Evolutionary conservation across 2,329 filamentous ascomycete species (phyloP), one percentile per base, ranked within the genome.

Genomic region (Cladosporium oxysporum): DNA sequence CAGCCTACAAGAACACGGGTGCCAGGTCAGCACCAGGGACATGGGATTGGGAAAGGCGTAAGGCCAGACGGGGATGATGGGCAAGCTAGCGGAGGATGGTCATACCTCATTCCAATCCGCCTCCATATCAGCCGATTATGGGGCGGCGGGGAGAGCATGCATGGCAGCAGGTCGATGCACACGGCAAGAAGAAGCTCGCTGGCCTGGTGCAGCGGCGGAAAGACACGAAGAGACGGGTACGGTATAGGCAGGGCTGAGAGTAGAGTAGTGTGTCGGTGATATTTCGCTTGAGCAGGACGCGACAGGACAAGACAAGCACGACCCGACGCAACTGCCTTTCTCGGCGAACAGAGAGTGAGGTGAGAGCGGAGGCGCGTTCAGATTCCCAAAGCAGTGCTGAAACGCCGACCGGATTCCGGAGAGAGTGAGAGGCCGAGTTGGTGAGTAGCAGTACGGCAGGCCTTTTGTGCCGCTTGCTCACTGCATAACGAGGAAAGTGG

Each of bases 1-100:
- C 87, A 79, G 96, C 88, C 90, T 96, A 77, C 75, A 64, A 41
- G 26, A 53, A 62, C 35, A 53, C 35, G 50, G 23, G 23, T 41
- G 53, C 57, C n/a, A 31, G 21, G 53, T 59, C 31, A 66, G 55
- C 21, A 35, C 47, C 37, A 57, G 63, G 37, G n/a, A 59, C 53
- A 41, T 28, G 29, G 28, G n/a, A 26, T 16, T 14, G 3, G 12
- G 3, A 3, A 26, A 7, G 55, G n/a, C n/a, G n/a, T n/a, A n/a
- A n/a, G n/a, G n/a, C n/a, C 3, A 28, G 31, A 21, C 29, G 33
- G 41, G 31, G 63, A 35, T 37, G 31, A 47, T 21, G 41, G n/a
- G 41, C 41, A 47, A 47, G n/a, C 41, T 47, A 28, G 31, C 33
- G 33, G 26, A 53, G 23, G 31, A 35, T 35, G 33, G 44, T 33